phyloP scores from a whole-genome alignment of 73 alveolate genomes.

The Paramecium primaurelia region DNA sequence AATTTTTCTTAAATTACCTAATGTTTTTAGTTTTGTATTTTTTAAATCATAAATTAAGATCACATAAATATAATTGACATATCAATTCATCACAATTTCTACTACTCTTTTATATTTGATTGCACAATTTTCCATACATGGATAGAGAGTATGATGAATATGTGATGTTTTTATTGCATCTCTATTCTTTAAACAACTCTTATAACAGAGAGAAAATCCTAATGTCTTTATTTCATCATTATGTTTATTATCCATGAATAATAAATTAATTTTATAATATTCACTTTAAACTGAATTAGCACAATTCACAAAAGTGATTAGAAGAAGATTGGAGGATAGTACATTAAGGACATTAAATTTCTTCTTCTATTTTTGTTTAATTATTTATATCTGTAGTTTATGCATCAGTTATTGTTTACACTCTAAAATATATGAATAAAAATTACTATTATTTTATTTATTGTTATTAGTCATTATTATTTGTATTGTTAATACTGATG shows the following conservation, averaged over 20 bases:
- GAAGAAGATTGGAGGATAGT: background rate
- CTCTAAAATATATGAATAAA: background rate
- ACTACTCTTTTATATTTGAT: background rate
- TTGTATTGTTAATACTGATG: background rate
- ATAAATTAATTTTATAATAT: background rate
- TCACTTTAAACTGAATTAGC: background rate
- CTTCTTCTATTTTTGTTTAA: background rate
- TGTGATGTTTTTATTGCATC: conserved; percentile 4
- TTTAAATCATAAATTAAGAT: background rate
- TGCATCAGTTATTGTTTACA: background rate
- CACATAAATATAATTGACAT: background rate
- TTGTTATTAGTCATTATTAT: background rate
- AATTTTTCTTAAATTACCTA: background rate
- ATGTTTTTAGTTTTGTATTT: background rate
- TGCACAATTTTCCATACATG: conserved; percentile 21
- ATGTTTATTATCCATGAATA: background rate
- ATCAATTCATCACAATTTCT: background rate
- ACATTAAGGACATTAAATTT: background rate
- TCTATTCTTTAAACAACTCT: background rate
- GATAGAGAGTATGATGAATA: conserved; percentile 13
- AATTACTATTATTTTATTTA: background rate
- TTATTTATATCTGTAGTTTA: background rate
- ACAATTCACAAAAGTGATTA: background rate
- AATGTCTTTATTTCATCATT: background rate
- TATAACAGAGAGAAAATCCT: background rate